Percentiles rank a stretch among this genome's conserved stretches.
phyloP scores from a whole-genome alignment of 2,329 filamentous ascomycete species.

The Colletotrichum viniferum region DNA sequence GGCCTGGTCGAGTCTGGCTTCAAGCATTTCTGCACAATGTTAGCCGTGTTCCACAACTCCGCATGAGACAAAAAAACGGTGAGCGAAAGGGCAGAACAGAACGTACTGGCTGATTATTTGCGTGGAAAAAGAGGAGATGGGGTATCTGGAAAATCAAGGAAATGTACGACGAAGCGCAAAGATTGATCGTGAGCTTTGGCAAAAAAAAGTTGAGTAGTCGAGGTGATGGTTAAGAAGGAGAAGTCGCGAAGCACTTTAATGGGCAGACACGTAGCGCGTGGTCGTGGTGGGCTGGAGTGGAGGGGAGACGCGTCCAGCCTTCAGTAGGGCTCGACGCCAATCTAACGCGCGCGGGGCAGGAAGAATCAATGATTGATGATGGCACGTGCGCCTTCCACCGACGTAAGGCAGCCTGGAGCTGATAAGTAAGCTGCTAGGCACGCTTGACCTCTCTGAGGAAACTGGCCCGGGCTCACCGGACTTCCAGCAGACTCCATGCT shows the following conservation, averaged over 20 bases:
- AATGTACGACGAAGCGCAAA: neutral
- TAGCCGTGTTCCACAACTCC: constrained; percentile 35
- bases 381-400: constrained; percentile 3
- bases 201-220: neutral
- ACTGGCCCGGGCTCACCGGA: constrained; percentile 17
- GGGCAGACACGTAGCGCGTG: constrained; percentile 28
- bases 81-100: neutral
- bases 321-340: constrained; percentile 31
- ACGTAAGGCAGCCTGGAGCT: neutral
- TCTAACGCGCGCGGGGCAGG: constrained; percentile 26
- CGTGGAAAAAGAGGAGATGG: neutral
- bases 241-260: constrained; percentile 35
- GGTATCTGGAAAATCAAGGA: constrained; percentile 13
- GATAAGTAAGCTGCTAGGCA: neutral
- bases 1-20: constrained; percentile 96
- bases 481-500: neutral
- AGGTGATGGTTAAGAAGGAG: constrained; percentile 12
- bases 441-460: neutral
- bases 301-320: constrained; percentile 32
- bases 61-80: neutral
- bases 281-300: constrained; percentile 26
- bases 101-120: constrained; percentile 15
- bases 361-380: neutral
- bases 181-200: neutral
- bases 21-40: constrained; percentile 70